Evolutionary conservation across 1,284 basidiomycete genomes (phyloP).

Genomic region (Inonotus obliquus): DNA sequence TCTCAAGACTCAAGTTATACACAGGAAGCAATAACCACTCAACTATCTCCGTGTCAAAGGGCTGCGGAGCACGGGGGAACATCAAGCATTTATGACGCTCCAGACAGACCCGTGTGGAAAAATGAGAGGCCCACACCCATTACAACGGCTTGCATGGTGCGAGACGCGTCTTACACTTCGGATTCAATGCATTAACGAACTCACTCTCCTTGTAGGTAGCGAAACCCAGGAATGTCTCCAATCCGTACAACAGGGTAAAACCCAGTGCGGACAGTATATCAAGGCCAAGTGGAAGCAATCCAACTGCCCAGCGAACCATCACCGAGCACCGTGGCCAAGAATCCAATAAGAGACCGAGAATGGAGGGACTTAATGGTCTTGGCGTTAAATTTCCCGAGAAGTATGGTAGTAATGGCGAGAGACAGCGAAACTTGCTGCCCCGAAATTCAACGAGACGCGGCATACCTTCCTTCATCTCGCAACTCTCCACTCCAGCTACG

Average conservation of each 20-base stretch:
- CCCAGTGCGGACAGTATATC: background rate
- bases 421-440: background rate
- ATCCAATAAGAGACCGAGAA: background rate
- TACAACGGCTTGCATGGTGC: background rate
- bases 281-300: background rate
- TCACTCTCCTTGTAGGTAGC: background rate
- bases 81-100: background rate
- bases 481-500: background rate
- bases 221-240: background rate
- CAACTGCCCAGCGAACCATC: background rate
- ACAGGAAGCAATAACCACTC: background rate
- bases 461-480: background rate
- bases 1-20: background rate
- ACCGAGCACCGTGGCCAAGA: background rate
- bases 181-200: background rate
- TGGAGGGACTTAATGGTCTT: background rate
- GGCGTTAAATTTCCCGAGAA: background rate
- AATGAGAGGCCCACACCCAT: background rate
- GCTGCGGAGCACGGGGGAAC: background rate
- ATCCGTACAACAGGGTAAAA: background rate
- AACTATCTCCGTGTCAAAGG: background rate
- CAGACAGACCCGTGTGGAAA: background rate
- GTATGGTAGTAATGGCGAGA: background rate
- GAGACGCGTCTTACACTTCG: background rate
- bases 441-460: background rate